Evolutionary conservation across 2,329 filamentous ascomycete species (phyloP), one percentile per base, ranked within the genome.

Genomic region (Fusarium buxicola): DNA sequence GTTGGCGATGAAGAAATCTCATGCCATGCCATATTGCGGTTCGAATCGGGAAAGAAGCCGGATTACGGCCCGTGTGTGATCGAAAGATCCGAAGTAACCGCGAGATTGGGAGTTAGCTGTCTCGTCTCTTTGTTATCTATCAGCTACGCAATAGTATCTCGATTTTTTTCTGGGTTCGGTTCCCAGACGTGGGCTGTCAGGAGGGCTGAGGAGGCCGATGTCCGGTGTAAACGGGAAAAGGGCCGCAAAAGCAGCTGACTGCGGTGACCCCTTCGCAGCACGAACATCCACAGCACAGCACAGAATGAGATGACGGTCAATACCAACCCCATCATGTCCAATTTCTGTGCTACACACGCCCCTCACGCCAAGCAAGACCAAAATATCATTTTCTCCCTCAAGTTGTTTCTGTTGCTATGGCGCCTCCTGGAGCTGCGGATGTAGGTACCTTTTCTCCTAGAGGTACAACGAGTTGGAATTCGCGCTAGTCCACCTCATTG

Each of bases 171-270:
- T 50, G 50, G 60, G 50, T 41, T 64, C 46, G 31, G 32, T 40
- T 60, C 40, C 44, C 46, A 31, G 30, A 28, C 18, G 52, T 63
- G 63, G 46, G 38, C 46, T 66, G 62, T 48, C 24, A 21, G 31
- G 36, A 63, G 65, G 27, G 41, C 31, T 31, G 27, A 30, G 18
- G 32, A 58, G 62, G 61, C 36, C 46, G 38, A 65, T 54, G 40
- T 50, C 58, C 62, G 63, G 54, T 66, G 60, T 44, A 47, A 64
- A 60, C 7, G 58, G 52, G 28, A 65, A 66, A 65, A 52, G 63
- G 63, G 62, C 63, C 63, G 62, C 30, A 46, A 63, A 65, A 65
- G 62, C 63, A 65, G 63, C 63, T 63, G 63, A 65, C 63, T 51
- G 18, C 47, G 34, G 47, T 39, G 57, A 45, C 43, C 35, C 35